Conservation (phyloP, 2,329 filamentous ascomycete genomes). For the Clarireedia homoeocarpa region DNA sequence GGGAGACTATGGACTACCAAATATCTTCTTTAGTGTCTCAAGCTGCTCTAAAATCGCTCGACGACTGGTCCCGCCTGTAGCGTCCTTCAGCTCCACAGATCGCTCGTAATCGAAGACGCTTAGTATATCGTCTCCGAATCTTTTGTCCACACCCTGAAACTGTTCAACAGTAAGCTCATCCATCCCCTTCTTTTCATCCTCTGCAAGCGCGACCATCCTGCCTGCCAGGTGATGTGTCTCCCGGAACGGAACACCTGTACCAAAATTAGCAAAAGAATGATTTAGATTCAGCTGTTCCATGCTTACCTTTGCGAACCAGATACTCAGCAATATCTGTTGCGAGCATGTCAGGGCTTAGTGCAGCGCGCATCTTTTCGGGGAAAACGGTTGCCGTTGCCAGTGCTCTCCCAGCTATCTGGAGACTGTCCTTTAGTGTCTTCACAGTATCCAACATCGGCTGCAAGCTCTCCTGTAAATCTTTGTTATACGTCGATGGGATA, state of each 20-base stretch:
- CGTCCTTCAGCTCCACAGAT: conserved; percentile 71
- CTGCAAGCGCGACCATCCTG: conserved; percentile 62
- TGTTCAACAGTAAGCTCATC: conserved; percentile 58
- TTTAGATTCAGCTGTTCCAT: too few species aligned
- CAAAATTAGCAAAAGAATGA: too few species aligned
- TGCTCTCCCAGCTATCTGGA: conserved; percentile 76
- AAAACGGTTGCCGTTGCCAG: conserved; percentile 63
- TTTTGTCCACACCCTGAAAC: conserved; percentile 57
- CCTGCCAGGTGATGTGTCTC: conserved; percentile 76
- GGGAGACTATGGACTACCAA: too few species aligned
- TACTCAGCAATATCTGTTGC: conserved; percentile 56
- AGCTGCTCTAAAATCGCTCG: conserved; percentile 59
- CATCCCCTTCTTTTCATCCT: conserved; percentile 59
- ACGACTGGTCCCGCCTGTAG: conserved; percentile 72
- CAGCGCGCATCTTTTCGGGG: conserved; percentile 69
- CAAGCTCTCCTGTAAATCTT: conserved; percentile 61
- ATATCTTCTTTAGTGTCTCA: conserved; percentile 34
- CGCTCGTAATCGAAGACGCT: conserved; percentile 72
- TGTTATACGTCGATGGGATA: conserved; percentile 42
- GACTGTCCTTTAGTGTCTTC: conserved; percentile 72
- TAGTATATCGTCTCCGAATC: conserved; percentile 65
- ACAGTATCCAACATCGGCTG: conserved; percentile 81
- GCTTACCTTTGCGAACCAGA: conserved; percentile 40
- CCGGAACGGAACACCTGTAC: conserved; percentile 62
- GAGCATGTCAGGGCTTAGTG: conserved; percentile 76